These are phyloP conservation scores for Ogataea saltuana DNA, from an alignment of 805 yeast species.

Conservation along the genomic window DNA sequence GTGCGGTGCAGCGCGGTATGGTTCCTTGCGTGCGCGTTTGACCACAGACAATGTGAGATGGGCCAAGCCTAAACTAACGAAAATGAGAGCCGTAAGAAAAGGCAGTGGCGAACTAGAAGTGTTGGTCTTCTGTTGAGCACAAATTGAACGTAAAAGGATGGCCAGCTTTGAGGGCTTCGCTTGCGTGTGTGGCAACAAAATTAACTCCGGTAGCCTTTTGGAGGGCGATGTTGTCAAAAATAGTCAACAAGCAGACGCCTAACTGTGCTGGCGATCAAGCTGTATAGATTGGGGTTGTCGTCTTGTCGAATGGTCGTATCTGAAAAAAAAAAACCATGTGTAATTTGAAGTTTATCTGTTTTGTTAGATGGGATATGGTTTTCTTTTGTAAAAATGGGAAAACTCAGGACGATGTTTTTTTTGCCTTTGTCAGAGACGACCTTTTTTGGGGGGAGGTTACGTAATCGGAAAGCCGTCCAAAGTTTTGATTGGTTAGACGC, in stretches of 20 bases:
- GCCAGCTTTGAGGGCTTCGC: conserved; percentile 6
- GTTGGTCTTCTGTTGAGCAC: neutral
- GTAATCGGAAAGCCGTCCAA: neutral
- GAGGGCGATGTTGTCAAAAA: conserved; percentile 3
- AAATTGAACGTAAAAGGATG: neutral
- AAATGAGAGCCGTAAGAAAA: neutral
- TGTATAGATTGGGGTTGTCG: neutral
- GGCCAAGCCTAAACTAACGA: neutral
- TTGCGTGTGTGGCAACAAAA: conserved; percentile 5
- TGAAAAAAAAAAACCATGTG: conserved; percentile 15
- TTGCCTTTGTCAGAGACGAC: conserved; percentile 17
- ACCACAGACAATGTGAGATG: neutral
- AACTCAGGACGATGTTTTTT: conserved; percentile 16
- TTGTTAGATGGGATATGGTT: conserved; percentile 17
- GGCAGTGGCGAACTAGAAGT: too few relatives aligned
- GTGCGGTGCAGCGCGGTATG: conserved; percentile 10
- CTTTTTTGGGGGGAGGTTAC: conserved; percentile 7
- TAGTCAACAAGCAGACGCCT: conserved; percentile 3
- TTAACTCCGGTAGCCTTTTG: conserved; percentile 6
- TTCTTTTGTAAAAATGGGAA: conserved; percentile 26
- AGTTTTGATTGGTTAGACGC: conserved; percentile 5
- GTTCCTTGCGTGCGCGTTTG: conserved; percentile 7
- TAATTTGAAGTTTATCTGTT: conserved; percentile 14
- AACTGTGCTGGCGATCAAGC: conserved; percentile 1
- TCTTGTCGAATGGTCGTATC: conserved; percentile 5